Conservation (phyloP, 2,329 filamentous ascomycete species). For the Epichloe aotearoae region DNA sequence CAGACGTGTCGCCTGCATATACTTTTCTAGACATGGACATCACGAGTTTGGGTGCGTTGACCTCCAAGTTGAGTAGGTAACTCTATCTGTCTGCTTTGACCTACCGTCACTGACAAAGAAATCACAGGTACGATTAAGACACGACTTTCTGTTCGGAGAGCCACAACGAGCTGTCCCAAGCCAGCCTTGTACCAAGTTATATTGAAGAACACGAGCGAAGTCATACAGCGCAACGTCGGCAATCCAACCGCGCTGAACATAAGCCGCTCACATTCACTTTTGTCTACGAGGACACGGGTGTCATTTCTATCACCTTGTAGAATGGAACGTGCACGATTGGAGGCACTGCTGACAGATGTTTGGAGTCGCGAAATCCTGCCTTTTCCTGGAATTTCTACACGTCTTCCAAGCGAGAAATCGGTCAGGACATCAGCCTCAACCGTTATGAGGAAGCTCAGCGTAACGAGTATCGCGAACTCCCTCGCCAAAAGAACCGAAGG, state of each 20-base stretch:
- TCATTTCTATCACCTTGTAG: conserved; percentile 62
- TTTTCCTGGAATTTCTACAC: conserved; percentile 64
- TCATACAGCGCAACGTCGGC: conserved; percentile 39
- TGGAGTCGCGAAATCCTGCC: conserved; percentile 75
- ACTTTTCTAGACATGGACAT: conserved; percentile 57
- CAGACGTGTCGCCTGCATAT: conserved; percentile 36
- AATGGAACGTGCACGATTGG: conserved; percentile 64
- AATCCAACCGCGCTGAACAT: conserved; percentile 37
- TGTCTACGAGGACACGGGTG: conserved; percentile 52
- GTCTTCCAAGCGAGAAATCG: conserved; percentile 54
- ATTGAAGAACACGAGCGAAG: conserved; percentile 69
- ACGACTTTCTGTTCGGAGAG: conserved; percentile 64
- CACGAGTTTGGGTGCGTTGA: conserved; percentile 60
- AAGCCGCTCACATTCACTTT: conserved; percentile 65
- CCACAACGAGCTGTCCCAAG: conserved; percentile 59
- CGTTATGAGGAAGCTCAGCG: conserved; percentile 78
- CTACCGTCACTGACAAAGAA: neutral
- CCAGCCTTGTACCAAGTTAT: conserved; percentile 62
- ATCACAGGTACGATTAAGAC: conserved; percentile 46
- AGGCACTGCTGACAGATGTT: conserved; percentile 60
- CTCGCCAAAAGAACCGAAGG: conserved; percentile 62
- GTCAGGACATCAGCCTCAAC: conserved; percentile 71
- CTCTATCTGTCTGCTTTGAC: neutral
- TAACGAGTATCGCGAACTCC: conserved; percentile 63
- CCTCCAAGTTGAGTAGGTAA: conserved; percentile 52